These are phyloP conservation scores for Ormosia emarginata DNA, from an alignment of 306 rosid species.

Conservation along the genomic window DNA sequence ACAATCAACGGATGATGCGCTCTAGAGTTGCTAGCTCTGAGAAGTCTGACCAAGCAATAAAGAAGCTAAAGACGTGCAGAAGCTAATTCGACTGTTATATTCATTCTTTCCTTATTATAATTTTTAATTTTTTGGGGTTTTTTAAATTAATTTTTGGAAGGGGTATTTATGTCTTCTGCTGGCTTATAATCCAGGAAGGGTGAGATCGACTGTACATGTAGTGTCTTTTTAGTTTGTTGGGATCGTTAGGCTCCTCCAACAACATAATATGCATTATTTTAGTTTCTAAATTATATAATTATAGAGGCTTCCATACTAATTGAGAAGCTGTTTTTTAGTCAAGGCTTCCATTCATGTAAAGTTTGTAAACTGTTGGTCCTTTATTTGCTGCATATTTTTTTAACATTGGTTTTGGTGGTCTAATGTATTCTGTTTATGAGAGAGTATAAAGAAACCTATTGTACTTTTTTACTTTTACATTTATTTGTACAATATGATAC, in stretches of 20 bases:
- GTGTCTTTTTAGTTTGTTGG: slow-evolving; percentile 50
- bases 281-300: slow-evolving; percentile 32
- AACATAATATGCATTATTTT: slow-evolving; percentile 38
- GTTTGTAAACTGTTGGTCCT: slow-evolving; percentile 29
- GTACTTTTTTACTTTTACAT: neutral
- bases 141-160: slow-evolving; percentile 37
- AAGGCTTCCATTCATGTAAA: slow-evolving; percentile 54
- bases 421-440: neutral
- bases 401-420: slow-evolving; percentile 21
- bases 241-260: slow-evolving; percentile 45
- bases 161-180: slow-evolving; percentile 41
- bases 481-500: neutral
- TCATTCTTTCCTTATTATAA: slow-evolving; percentile 39
- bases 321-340: slow-evolving; percentile 61
- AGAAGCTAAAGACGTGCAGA: slow-evolving; percentile 68
- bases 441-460: neutral
- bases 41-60: slow-evolving; percentile 56
- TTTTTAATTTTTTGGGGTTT: slow-evolving; percentile 53
- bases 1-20: slow-evolving; percentile 47
- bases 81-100: slow-evolving; percentile 46
- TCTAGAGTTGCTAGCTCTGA: slow-evolving; percentile 45
- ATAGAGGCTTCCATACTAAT: slow-evolving; percentile 63
- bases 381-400: slow-evolving; percentile 22
- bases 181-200: slow-evolving; percentile 40
- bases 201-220: slow-evolving; percentile 65